Percentiles rank a stretch among this genome's conserved stretches.
These are phyloP conservation scores for Nevesoporus exiguus DNA, from an alignment of 768 basidiomycete species.

Conservation along the genomic window DNA sequence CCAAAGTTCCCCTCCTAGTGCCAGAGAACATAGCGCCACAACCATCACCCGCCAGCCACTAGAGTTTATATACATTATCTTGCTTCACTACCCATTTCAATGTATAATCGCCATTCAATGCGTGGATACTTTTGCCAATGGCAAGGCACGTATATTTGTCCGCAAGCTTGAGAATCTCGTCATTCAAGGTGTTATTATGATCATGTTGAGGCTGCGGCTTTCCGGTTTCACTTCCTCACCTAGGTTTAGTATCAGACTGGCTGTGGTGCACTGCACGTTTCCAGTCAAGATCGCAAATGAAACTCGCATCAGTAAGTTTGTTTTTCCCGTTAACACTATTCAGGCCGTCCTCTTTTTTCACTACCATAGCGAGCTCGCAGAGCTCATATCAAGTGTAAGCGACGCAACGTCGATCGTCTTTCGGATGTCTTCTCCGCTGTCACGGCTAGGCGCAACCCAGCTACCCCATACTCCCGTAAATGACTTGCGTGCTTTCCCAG, in stretches of 20 bases:
- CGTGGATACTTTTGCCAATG: slow-evolving; percentile 27
- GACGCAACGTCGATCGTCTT: slow-evolving; percentile 13
- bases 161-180: neutral
- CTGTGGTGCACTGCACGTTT: neutral
- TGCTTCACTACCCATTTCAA: slow-evolving; percentile 33
- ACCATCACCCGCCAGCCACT: slow-evolving; percentile 44
- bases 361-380: neutral
- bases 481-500: neutral
- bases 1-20: slow-evolving; percentile 36
- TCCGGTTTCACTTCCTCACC: neutral
- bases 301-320: neutral
- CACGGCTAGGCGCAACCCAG: slow-evolving; percentile 9
- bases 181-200: too few relatives aligned
- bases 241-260: slow-evolving; percentile 13
- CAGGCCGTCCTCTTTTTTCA: too few relatives aligned
- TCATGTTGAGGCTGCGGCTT: too few relatives aligned
- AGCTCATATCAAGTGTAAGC: slow-evolving; percentile 17
- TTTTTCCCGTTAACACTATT: neutral
- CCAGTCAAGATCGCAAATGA: slow-evolving; percentile 11
- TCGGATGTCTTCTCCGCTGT: slow-evolving; percentile 14
- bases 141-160: slow-evolving; percentile 22
- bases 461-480: neutral
- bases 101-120: slow-evolving; percentile 37
- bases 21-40: slow-evolving; percentile 56
- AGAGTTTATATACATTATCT: slow-evolving; percentile 40